These are phyloP conservation scores for Hypsizygus marmoreus DNA, from an alignment of 768 basidiomycete genomes.

Conservation along the genomic window DNA sequence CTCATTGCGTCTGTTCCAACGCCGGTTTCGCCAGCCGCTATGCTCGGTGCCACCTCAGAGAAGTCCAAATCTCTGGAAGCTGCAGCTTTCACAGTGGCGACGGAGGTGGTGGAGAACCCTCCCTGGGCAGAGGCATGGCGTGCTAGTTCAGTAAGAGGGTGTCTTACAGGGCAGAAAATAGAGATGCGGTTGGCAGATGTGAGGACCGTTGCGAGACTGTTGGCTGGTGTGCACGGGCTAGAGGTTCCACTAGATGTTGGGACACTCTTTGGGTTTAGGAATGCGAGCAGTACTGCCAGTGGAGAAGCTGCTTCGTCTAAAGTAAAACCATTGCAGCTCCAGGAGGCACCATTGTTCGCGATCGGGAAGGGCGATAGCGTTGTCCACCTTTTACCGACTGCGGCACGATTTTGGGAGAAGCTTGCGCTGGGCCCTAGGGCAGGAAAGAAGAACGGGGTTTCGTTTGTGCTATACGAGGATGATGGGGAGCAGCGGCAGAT, in stretches of 20 bases:
- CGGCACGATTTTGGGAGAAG: slow-evolving; percentile 85
- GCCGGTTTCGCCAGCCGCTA: slow-evolving; percentile 81
- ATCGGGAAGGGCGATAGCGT: slow-evolving; percentile 69
- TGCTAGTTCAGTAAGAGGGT: slow-evolving; percentile 31
- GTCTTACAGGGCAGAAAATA: slow-evolving; percentile 21
- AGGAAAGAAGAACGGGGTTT: slow-evolving; percentile 70
- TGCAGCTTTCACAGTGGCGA: slow-evolving; percentile 60
- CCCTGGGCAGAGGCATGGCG: slow-evolving; percentile 72
- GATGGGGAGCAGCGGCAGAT: slow-evolving; percentile 46
- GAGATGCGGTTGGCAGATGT: slow-evolving; percentile 66
- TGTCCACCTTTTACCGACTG: slow-evolving; percentile 69
- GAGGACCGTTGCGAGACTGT: slow-evolving; percentile 40
- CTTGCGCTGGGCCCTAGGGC: slow-evolving; percentile 70
- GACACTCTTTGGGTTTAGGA: slow-evolving; percentile 45
- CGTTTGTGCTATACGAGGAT: slow-evolving; percentile 71
- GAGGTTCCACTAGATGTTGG: slow-evolving; percentile 44
- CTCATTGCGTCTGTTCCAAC: slow-evolving; percentile 61
- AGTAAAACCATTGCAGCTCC: slow-evolving; percentile 8
- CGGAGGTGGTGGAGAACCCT: slow-evolving; percentile 74
- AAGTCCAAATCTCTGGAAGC: slow-evolving; percentile 69
- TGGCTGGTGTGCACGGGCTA: slow-evolving; percentile 39
- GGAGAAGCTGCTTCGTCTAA: neutral
- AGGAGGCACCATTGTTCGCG: slow-evolving; percentile 54
- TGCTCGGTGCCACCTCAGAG: slow-evolving; percentile 62
- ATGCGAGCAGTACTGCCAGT: slow-evolving; percentile 10